Base-by-base conservation (phyloP, 2,329 filamentous ascomycete species). In the Polytolypa hystricis region DNA sequence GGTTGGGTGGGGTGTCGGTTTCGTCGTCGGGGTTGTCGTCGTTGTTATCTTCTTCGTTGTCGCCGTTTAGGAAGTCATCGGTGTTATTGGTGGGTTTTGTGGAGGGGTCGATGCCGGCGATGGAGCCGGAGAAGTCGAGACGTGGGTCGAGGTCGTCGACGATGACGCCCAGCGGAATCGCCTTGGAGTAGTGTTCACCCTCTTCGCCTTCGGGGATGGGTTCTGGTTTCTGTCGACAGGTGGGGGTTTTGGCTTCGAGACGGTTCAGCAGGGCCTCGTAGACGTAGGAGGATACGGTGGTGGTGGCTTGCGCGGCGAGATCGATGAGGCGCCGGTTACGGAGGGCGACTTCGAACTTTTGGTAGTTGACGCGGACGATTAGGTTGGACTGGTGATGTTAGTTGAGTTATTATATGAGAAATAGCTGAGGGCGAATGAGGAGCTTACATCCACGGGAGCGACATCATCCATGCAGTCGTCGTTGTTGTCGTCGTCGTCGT, bases 311-410 rank as follows among this genome's bases (percentile, higher is more conserved):
- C 35, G 77, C 70, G 1, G 78, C 84, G 39, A 86, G 73, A n/a
- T 77, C 69, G 35, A 80, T 75, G 2, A 96, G 75, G 14, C 77
- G 75, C 45, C 79, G 73, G 49, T 85, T 94, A 39, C 89, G 83
- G 44, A 94, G 68, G 33, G 83, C 78, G 7, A 95, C 83, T 5
- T 80, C 67, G 41, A 85, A 84, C 57, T 89, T 93, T 38, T 87
- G 81, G 51, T 84, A 80, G 54, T 94, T 95, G 37, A 95, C 68
- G 18, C 80, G 76, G 33, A 96, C 67, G 23, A 87, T 70, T 45
- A 86, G 67, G 40, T 81, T 73, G 33, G 76, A 72, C 79, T 93
- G 53, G 12, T 23, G 5, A 9, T 16, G 9, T 2, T 12, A 14
- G 2, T 21, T 46, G 32, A 46, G 43, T n/a, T n/a, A n/a, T n/a